phyloP scores from a whole-genome alignment of 202 grass and related monocot species.

The Schoenoplectus triqueter region DNA sequence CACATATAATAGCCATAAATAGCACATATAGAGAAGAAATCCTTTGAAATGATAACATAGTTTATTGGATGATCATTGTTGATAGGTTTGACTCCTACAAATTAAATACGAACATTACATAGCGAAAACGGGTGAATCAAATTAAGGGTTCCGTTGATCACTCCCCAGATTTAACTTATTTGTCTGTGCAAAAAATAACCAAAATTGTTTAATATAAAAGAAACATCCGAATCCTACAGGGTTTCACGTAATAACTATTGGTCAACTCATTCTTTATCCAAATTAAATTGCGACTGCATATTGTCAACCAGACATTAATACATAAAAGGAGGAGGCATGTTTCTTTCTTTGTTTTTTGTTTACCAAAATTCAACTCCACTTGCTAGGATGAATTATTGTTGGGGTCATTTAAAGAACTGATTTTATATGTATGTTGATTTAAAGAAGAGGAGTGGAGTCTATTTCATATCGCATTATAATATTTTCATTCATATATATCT shows the following conservation, averaged over 20 bases:
- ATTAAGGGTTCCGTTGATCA: neutral
- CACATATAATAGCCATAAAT: neutral
- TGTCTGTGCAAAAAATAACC: no score
- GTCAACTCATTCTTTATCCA: neutral
- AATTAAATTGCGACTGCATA: neutral
- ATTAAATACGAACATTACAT: no score
- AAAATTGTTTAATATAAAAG: no score
- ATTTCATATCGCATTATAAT: no score
- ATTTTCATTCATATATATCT: no score
- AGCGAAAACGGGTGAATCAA: no score
- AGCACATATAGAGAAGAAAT: neutral
- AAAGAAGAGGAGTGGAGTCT: neutral
- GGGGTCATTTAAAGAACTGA: neutral
- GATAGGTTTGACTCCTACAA: neutral
- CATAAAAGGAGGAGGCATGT: neutral
- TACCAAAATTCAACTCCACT: constrained; percentile 9
- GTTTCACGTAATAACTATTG: neutral
- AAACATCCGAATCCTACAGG: neutral
- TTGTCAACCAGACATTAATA: neutral
- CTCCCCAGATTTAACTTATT: neutral
- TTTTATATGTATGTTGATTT: neutral
- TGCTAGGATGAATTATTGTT: neutral
- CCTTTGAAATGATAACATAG: neutral
- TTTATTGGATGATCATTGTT: neutral
- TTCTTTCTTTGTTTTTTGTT: neutral